Conservation (phyloP, 768 basidiomycete species). For the Macrolepiota albuminosa region DNA sequence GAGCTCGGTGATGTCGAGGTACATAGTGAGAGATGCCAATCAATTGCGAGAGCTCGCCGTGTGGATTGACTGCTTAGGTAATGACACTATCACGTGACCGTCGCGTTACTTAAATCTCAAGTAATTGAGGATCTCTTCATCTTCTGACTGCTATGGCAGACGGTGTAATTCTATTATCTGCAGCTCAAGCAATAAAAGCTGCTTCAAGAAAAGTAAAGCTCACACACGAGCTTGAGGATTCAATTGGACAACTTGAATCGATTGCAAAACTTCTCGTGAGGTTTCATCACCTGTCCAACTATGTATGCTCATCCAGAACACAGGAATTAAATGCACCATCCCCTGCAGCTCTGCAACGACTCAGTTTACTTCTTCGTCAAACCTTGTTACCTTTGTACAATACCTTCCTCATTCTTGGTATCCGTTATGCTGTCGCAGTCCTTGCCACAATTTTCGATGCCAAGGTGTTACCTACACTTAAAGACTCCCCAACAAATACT, state of each 20-base stretch:
- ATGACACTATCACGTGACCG: too few species aligned
- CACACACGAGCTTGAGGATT: slow-evolving; percentile 26
- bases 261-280: slow-evolving; percentile 40
- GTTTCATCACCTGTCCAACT: not conserved
- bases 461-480: slow-evolving; percentile 27
- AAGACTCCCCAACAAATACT: slow-evolving; percentile 11
- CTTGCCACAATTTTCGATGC: slow-evolving; percentile 34
- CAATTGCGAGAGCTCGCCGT: too few species aligned
- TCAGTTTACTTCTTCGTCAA: slow-evolving; percentile 36
- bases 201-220: slow-evolving; percentile 23
- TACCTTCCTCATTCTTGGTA: slow-evolving; percentile 29
- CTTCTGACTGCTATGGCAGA: slow-evolving; percentile 11
- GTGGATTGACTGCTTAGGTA: too few species aligned
- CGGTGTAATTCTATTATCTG: slow-evolving; percentile 19
- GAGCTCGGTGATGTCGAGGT: too few species aligned
- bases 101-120: too few species aligned
- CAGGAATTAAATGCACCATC: slow-evolving; percentile 38
- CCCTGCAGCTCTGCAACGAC: slow-evolving; percentile 28
- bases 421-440: slow-evolving; percentile 38
- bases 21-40: too few species aligned
- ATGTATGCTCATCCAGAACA: slow-evolving; percentile 1
- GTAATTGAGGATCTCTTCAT: not conserved
- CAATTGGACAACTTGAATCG: slow-evolving; percentile 36
- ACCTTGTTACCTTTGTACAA: slow-evolving; percentile 42
- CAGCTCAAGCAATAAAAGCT: slow-evolving; percentile 27